These are phyloP conservation scores for Candida insectalens DNA, from an alignment of 805 yeast species.

Conservation along the genomic window DNA sequence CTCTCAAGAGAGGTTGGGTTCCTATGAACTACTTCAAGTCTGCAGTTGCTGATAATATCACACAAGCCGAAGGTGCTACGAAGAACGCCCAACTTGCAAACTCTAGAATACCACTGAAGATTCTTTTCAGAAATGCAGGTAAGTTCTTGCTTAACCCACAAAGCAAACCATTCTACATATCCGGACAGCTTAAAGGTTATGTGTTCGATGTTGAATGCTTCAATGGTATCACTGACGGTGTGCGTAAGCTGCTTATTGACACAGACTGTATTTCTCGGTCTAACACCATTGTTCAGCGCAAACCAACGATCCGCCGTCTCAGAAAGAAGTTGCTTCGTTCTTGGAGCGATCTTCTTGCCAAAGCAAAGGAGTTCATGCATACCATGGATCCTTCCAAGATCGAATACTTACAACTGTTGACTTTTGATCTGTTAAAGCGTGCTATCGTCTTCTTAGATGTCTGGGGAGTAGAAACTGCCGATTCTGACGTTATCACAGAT, in stretches of 20 bases:
- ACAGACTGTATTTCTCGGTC: conserved; percentile 72
- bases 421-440: conserved; percentile 57
- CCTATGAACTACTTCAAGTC: conserved; percentile 70
- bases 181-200: conserved; percentile 26
- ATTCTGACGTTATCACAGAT: conserved; percentile 22
- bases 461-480: conserved; percentile 62
- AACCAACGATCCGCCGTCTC: conserved; percentile 50
- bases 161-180: conserved; percentile 30
- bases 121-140: conserved; percentile 53
- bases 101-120: conserved; percentile 42
- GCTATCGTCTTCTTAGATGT: conserved; percentile 54
- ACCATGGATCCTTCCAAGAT: conserved; percentile 49
- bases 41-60: conserved; percentile 16
- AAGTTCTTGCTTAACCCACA: conserved; percentile 57
- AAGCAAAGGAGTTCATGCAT: conserved; percentile 65
- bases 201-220: conserved; percentile 50
- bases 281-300: conserved; percentile 54
- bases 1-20: conserved; percentile 70
- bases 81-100: conserved; percentile 21
- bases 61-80: conserved; percentile 7
- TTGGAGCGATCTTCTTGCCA: conserved; percentile 71
- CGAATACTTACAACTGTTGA: conserved; percentile 51
- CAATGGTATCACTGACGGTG: conserved; percentile 67
- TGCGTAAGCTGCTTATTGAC: conserved; percentile 48
- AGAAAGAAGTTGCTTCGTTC: conserved; percentile 66